These are phyloP conservation scores for Pseudogymnoascus sp. DNA, from an alignment of 2,329 filamentous ascomycete species.

Conservation along the genomic window DNA sequence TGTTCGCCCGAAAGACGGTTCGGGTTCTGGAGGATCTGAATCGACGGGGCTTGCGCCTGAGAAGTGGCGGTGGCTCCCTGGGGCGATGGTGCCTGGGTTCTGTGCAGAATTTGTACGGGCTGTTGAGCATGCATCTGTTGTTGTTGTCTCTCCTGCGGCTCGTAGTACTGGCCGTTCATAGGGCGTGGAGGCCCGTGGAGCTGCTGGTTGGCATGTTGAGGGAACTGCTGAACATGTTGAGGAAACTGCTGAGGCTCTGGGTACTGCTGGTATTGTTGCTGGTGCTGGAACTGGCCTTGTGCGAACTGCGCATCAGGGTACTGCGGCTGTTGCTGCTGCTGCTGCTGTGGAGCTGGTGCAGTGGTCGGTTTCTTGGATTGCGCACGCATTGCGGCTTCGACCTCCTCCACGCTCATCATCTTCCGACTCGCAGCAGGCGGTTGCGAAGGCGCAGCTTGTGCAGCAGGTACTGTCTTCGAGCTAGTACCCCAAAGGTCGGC, in stretches of 20 bases:
- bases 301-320: constrained; percentile 20
- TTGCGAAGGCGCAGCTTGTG: constrained; percentile 19
- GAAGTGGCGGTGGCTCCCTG: constrained; percentile 28
- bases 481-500: constrained; percentile 80
- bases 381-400: constrained; percentile 83
- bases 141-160: constrained; percentile 1
- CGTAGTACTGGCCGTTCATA: background rate
- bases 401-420: constrained; percentile 93
- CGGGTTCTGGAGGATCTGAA: constrained; percentile 73
- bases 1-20: constrained; percentile 51
- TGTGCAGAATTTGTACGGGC: constrained; percentile 20
- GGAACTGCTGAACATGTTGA: constrained; percentile 24
- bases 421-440: constrained; percentile 48
- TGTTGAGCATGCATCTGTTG: constrained; percentile 12
- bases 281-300: constrained; percentile 24
- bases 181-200: constrained; percentile 23
- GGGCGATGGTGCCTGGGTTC: constrained; percentile 19
- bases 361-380: constrained; percentile 48
- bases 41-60: constrained; percentile 47
- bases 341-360: constrained; percentile 24
- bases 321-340: constrained; percentile 14
- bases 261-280: constrained; percentile 18
- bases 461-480: constrained; percentile 43
- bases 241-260: constrained; percentile 22
- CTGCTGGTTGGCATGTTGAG: constrained; percentile 22